These are phyloP conservation scores for Colletotrichum sp. DNA, from an alignment of 2,329 filamentous ascomycete genomes.

Conservation along the genomic window DNA sequence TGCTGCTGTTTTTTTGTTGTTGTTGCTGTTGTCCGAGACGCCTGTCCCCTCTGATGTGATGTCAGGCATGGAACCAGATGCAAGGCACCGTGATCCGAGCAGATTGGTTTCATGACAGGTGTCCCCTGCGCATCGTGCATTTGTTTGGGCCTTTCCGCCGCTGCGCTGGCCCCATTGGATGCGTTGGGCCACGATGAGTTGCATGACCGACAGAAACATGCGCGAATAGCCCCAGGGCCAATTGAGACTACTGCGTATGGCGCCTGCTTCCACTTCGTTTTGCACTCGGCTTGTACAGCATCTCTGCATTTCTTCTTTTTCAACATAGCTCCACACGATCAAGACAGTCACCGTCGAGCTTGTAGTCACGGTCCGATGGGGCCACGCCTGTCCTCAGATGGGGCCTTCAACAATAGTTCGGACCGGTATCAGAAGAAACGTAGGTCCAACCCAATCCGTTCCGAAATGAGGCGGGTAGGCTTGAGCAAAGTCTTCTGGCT, in stretches of 20 bases:
- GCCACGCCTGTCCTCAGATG: background rate
- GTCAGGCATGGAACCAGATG: background rate
- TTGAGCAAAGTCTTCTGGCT: background rate
- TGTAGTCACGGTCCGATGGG: background rate
- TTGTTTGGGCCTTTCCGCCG: conserved; percentile 11
- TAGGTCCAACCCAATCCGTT: background rate
- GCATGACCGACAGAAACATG: conserved; percentile 1
- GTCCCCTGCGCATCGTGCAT: conserved; percentile 6
- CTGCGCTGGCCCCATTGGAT: background rate
- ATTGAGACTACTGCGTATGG: background rate
- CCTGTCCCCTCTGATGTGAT: background rate
- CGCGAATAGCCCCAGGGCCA: background rate
- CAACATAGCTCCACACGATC: background rate
- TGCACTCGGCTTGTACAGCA: background rate
- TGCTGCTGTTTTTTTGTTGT: background rate
- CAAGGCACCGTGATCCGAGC: conserved; percentile 2
- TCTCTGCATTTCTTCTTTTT: background rate
- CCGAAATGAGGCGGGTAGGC: background rate
- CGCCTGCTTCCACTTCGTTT: background rate
- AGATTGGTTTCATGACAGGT: conserved; percentile 4
- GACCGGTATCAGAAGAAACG: background rate
- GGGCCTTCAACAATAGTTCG: background rate
- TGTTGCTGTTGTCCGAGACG: background rate
- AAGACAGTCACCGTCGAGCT: background rate
- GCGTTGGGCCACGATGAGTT: background rate